Evolutionary conservation across 2,329 filamentous ascomycete genomes (phyloP), one percentile per base, ranked within the genome.

Genomic region (Knufia petricola): DNA sequence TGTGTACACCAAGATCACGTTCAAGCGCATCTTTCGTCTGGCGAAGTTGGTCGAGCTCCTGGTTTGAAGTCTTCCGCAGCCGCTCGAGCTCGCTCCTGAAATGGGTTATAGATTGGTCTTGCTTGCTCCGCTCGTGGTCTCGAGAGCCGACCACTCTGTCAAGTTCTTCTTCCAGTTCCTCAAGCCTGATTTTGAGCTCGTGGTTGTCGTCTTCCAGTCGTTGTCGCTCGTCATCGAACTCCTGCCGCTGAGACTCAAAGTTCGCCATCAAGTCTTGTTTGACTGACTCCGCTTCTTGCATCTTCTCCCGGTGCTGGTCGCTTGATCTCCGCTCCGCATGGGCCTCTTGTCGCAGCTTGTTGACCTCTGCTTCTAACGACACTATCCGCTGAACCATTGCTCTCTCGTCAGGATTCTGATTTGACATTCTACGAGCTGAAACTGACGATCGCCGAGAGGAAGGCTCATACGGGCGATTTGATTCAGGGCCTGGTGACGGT

Each of bases 181-280:
- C 92, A 0, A 92, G 72, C 46, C 82, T 84, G 47, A 82, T 74
- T 60, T 84, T 89, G 50, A 89, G 76, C 12, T 78, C 76, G 57
- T 81, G 83, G 50, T 92, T 81, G 62, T 96, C 89, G 13, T 79
- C 74, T 58, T 95, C 86, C 0, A 96, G 72, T 8, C 82, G 84
- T 60, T 85, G 87, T 32, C 92, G 80, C 65, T 96, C 90, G 43
- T 82, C 81, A 30, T 85, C 74, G 57, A 95, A 95, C 60, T 96
- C 92, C 21, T 80, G 81, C 65, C 95, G 87, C 55, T 94, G 78
- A 10, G 89, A 85, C 61, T 96, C 88, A 70, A 98, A 87, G 61
- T 98, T 98, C 55, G 87, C 84, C 67, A 98, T 81, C 8, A 98
- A 78, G 64, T 96, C 92, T 58, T 85, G 85, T 65, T 98, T 98